Evolutionary conservation across 2,329 filamentous ascomycete genomes (phyloP), one percentile per base, ranked within the genome.

Genomic region (Ceratocystis papillata): DNA sequence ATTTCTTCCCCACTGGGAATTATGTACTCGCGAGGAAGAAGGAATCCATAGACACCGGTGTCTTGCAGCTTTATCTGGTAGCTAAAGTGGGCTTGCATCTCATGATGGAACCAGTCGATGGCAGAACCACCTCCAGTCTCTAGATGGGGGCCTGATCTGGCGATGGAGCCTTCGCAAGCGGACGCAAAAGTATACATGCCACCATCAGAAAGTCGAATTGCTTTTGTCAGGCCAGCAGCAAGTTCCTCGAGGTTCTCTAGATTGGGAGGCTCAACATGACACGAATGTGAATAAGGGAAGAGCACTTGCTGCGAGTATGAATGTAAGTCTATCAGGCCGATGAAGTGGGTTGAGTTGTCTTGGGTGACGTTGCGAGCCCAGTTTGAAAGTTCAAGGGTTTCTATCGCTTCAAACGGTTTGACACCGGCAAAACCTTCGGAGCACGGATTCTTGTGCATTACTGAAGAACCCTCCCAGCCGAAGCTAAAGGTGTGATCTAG

Each of bases 61-160:
- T 99, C 94, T 62, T 94, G 82, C 33, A 99, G 79, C 77, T 97
- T 97, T 76, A 94, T 87, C 79, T 97, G 94, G 74, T 95, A 97
- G 67, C 90, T 89, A 74, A 90, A 96, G 69, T 84, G 86, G 20
- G 93, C 89, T 60, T 81, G 79, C 68, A 97, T 76, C 71, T 95
- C 88, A 71, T 96, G 89, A 74, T 96, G 96, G 76, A 99, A 96
- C 85, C 89, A 97, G 75, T 97, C 94, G 53, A 97, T 84, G 1
- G 89, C 90, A 62, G 89, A 92, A 2, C 93, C 93, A 48, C 93
- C 92, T 2, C 87, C 85, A 0, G 83, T 83, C 73, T 94, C 89
- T 69, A 92, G 83, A 48, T 84, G 79, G 2, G 73, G 70, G 1
- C 67, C 67, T 22, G 33, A 17, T 60, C 44, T 59, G 8, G 48